These are phyloP conservation scores for Lactuca sativa DNA, from an alignment of 129 eudicot genomes.

Conservation along the genomic window DNA sequence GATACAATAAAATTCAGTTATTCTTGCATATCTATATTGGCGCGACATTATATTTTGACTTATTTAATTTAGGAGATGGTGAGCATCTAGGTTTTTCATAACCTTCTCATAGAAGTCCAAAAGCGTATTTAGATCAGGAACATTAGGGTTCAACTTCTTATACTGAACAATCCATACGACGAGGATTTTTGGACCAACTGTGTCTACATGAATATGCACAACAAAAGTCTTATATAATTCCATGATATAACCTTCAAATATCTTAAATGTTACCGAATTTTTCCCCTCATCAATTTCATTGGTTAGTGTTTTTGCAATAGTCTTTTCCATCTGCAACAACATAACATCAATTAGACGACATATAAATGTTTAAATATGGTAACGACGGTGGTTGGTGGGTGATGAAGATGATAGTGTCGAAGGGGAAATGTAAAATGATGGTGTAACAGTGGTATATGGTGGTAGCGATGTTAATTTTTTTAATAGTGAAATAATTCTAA, in stretches of 20 bases:
- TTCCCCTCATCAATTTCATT: constrained; percentile 19
- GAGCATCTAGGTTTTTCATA: constrained; percentile 20
- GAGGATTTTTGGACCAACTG: constrained; percentile 11
- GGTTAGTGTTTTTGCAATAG: constrained; percentile 10
- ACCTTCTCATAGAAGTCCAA: constrained; percentile 23
- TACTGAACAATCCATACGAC: constrained; percentile 31
- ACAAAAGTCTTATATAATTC: constrained; percentile 29
- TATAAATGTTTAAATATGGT: too few relatives aligned
- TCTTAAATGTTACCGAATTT: constrained; percentile 21
- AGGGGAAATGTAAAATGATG: too few relatives aligned
- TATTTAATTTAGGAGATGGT: constrained; percentile 1
- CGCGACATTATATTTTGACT: too few relatives aligned
- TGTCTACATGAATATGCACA: constrained; percentile 28
- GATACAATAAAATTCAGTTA: too few relatives aligned
- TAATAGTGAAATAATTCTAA: too few relatives aligned
- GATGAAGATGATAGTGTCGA: too few relatives aligned
- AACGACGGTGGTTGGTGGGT: too few relatives aligned
- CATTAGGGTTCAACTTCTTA: constrained; percentile 21
- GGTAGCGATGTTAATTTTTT: too few relatives aligned
- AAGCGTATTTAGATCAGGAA: constrained; percentile 29
- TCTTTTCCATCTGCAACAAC: constrained; percentile 29
- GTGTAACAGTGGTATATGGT: too few relatives aligned
- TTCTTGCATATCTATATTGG: too few relatives aligned
- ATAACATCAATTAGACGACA: too few relatives aligned
- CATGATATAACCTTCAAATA: constrained; percentile 25